Evolutionary conservation across 345 rosid genomes (phyloP).

Genomic region (Eucalyptus cloeziana): DNA sequence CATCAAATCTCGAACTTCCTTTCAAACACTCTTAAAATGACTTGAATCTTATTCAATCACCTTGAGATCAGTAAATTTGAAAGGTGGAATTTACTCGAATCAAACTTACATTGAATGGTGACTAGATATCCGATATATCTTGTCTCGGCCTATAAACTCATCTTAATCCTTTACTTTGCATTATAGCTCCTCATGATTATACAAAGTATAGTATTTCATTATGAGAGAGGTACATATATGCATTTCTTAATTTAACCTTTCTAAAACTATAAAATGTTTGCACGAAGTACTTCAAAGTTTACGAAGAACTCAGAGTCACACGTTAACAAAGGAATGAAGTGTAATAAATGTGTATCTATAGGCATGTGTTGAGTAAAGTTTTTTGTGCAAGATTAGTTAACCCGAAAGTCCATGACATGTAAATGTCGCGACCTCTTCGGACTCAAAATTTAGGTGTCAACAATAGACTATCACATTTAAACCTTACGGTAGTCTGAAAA

Average conservation of each 20-base stretch:
- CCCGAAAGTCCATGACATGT: not conserved
- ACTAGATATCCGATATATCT: not conserved
- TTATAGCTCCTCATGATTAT: not conserved
- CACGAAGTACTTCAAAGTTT: not conserved
- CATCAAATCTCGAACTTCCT: not conserved
- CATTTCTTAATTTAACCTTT: not conserved
- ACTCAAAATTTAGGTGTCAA: too few relatives aligned
- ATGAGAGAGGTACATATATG: accelerated
- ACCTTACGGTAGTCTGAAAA: not conserved
- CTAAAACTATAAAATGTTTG: not conserved
- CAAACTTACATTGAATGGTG: not conserved
- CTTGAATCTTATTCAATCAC: not conserved
- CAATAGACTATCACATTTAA: not conserved
- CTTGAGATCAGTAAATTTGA: not conserved
- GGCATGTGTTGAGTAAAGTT: not conserved
- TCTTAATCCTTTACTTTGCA: not conserved
- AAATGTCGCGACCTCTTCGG: accelerated
- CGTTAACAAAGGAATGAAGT: accelerated
- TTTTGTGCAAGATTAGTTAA: not conserved
- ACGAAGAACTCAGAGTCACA: not conserved
- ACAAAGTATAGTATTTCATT: not conserved
- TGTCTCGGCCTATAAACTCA: accelerated
- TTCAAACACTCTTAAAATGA: not conserved
- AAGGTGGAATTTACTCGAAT: not conserved
- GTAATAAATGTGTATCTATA: not conserved